phyloP scores from a whole-genome alignment of 495 filamentous ascomycete species.

The Physcia stellaris region DNA sequence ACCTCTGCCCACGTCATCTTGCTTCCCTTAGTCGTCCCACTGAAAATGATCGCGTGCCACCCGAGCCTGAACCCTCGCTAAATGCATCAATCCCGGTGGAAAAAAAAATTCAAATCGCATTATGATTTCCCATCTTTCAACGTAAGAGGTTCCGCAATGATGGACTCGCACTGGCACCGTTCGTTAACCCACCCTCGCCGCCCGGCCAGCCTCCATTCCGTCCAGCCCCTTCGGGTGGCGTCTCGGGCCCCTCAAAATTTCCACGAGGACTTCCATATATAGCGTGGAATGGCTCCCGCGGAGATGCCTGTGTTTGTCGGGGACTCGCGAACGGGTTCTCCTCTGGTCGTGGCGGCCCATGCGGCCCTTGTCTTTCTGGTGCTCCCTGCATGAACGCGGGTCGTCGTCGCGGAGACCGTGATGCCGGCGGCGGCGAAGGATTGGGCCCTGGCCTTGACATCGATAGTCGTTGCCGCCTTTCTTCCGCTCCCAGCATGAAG shows the following conservation, averaged over 20 bases:
- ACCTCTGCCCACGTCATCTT: no score
- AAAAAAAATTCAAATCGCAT: no score
- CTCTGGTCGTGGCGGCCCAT: slow-evolving; percentile 17
- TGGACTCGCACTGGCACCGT: slow-evolving; percentile 60
- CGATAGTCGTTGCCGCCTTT: no score
- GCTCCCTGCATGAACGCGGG: no score
- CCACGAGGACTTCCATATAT: slow-evolving; percentile 14
- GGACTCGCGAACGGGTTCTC: slow-evolving; percentile 17
- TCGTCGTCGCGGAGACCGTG: no score
- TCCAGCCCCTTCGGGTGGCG: slow-evolving; percentile 9
- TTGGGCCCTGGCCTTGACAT: no score
- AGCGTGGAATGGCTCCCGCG: slow-evolving; percentile 1
- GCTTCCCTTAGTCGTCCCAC: no score
- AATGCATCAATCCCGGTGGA: no score
- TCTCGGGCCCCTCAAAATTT: slow-evolving; percentile 13
- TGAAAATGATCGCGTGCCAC: no score
- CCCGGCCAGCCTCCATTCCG: slow-evolving; percentile 12
- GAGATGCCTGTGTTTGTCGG: slow-evolving; percentile 3
- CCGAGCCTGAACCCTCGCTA: no score
- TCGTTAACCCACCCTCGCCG: slow-evolving; percentile 30
- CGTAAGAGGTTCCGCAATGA: slow-evolving; percentile 64
- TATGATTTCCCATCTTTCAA: slow-evolving; percentile 26
- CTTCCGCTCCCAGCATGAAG: no score
- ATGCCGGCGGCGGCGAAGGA: no score
- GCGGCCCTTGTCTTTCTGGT: slow-evolving; percentile 11